A percentile compares a stretch with the other conserved stretches of the same genome.
Evolutionary conservation across 108 stramenopile species (phyloP).

Genomic region (Halocafeteria seosinensis): DNA sequence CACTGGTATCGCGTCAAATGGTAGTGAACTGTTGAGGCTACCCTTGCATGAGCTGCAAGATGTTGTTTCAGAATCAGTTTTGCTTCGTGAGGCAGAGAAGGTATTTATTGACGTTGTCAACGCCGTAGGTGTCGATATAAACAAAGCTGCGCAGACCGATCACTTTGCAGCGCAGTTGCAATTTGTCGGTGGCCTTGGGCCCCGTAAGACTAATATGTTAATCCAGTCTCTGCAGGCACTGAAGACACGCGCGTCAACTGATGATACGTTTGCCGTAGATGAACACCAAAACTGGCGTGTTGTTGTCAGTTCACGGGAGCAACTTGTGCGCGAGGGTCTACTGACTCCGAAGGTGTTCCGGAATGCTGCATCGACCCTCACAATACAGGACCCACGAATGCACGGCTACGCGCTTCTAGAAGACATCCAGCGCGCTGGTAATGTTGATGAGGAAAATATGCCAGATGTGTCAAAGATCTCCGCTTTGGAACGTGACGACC

Average conservation of each 20-base stretch:
- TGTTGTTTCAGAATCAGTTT: constrained; percentile 47
- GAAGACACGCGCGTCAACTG: background rate
- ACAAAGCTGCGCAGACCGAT: constrained; percentile 46
- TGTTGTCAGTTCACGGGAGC: background rate
- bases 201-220: constrained; percentile 52
- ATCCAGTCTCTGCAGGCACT: background rate
- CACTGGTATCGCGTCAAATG: background rate
- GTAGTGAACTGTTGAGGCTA: constrained; percentile 64
- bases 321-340: constrained; percentile 10
- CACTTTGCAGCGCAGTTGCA: constrained; percentile 54
- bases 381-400: constrained; percentile 22
- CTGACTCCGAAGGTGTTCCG: constrained; percentile 64
- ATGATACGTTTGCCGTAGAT: background rate
- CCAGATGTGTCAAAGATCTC: no score
- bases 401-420: background rate
- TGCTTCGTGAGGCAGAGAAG: constrained; percentile 60
- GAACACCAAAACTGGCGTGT: background rate
- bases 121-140: constrained; percentile 68
- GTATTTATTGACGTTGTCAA: constrained; percentile 58
- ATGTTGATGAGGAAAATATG: constrained; percentile 37
- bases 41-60: constrained; percentile 71
- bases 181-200: constrained; percentile 80
- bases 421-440: constrained; percentile 12
- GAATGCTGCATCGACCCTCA: constrained; percentile 66
- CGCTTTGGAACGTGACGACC: background rate